Conservation (phyloP, 305 asterid genomes). For the Solanum chacoense region DNA sequence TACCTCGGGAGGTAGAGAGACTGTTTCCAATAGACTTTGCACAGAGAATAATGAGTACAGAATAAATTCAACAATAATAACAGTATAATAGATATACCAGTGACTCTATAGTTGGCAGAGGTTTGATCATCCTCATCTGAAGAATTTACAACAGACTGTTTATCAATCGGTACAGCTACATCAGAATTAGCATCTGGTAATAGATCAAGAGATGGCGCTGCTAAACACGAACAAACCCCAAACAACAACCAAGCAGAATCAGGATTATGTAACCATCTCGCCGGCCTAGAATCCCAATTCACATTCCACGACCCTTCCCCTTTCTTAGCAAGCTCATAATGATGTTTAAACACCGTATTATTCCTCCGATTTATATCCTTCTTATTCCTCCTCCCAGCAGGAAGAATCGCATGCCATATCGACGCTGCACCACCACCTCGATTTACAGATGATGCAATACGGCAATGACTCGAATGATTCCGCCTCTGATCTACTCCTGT, state of each 20-base stretch:
- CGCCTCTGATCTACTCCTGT: slow-evolving; percentile 10
- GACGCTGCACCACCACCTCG: slow-evolving; percentile 39
- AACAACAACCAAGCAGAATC: slow-evolving; percentile 77
- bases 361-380: slow-evolving; percentile 4
- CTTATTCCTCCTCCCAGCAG: slow-evolving; percentile 26
- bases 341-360: slow-evolving; percentile 22
- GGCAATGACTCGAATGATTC: slow-evolving; percentile 17
- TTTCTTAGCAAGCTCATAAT: slow-evolving; percentile 25
- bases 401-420: slow-evolving; percentile 68
- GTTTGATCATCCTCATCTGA: slow-evolving; percentile 6
- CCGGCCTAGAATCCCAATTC: slow-evolving; percentile 87
- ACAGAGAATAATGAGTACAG: background rate
- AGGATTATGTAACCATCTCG: slow-evolving; percentile 78
- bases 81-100: slow-evolving; percentile 20
- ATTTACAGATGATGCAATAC: slow-evolving; percentile 8
- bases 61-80: background rate
- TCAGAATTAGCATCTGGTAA: slow-evolving; percentile 11
- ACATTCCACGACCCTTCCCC: slow-evolving; percentile 94
- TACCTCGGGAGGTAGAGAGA: background rate
- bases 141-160: background rate
- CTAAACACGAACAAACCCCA: slow-evolving; percentile 44
- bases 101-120: slow-evolving; percentile 41
- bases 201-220: slow-evolving; percentile 24
- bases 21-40: background rate
- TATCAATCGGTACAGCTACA: slow-evolving; percentile 3